phyloP scores from a whole-genome alignment of 202 grass and related monocot species.

The Hordeum pubiflorum region DNA sequence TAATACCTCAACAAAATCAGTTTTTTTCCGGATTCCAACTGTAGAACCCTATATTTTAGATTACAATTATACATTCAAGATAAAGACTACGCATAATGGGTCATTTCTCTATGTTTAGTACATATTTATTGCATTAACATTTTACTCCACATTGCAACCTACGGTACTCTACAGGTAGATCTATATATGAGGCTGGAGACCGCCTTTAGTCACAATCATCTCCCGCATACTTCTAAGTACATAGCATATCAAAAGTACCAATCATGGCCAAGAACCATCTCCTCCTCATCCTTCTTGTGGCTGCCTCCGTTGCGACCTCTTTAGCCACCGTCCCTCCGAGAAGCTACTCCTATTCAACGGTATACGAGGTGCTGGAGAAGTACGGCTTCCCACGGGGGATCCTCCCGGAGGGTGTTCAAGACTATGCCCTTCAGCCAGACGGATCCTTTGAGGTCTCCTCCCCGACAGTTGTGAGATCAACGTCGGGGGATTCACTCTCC shows the following conservation, averaged over 20 bases:
- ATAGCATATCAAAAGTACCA: neutral
- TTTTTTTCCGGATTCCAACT: neutral
- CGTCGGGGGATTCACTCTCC: constrained; percentile 20
- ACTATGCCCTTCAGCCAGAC: constrained; percentile 24
- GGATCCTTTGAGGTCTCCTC: constrained; percentile 45
- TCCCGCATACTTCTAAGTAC: neutral
- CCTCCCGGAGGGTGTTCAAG: constrained; percentile 38
- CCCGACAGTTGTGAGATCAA: neutral
- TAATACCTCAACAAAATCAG: neutral
- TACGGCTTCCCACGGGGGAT: constrained; percentile 46
- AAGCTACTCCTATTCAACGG: neutral
- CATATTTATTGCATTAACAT: neutral
- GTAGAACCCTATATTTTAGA: neutral
- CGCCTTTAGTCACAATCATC: neutral
- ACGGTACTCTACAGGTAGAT: neutral
- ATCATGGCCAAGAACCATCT: neutral
- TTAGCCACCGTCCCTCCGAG: neutral
- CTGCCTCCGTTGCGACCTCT: neutral
- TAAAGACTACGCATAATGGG: neutral
- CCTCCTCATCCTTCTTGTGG: neutral
- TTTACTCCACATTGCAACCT: neutral
- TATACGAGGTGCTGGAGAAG: constrained; percentile 42
- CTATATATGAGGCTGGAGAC: neutral
- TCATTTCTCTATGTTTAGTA: too few relatives aligned
- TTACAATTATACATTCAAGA: neutral